Evolutionary conservation across 352 stramenopile species (phyloP).

Genomic region (Pythium phragmiticola): DNA sequence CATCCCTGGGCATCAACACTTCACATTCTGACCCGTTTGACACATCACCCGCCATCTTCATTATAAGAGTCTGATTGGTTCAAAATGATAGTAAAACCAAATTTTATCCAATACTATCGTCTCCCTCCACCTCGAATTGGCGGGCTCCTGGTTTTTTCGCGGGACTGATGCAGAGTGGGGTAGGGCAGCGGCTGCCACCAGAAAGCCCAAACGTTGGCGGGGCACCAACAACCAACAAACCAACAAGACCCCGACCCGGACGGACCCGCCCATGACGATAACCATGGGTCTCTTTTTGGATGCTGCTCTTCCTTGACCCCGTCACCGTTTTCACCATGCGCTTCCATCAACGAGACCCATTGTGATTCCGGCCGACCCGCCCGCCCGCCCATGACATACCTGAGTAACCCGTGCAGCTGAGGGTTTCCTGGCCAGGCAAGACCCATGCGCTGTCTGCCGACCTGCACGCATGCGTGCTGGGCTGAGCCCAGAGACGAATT

Average conservation of each 20-base stretch:
- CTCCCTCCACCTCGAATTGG: conserved; percentile 26
- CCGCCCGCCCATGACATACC: conserved; percentile 1
- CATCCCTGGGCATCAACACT: conserved; percentile 20
- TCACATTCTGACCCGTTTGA: conserved; percentile 9
- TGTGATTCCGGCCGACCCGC: neutral
- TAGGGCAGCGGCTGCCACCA: conserved; percentile 2
- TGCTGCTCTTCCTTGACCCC: neutral
- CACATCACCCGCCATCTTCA: conserved; percentile 25
- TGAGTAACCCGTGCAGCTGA: neutral
- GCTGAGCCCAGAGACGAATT: conserved; percentile 19
- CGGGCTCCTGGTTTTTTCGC: conserved; percentile 22
- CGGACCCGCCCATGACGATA: conserved; percentile 3
- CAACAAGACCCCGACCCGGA: conserved; percentile 2
- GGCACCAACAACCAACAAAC: conserved; percentile 16
- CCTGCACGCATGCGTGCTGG: neutral
- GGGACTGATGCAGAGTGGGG: conserved; percentile 5
- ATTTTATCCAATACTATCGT: conserved; percentile 16
- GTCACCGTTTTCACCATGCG: neutral
- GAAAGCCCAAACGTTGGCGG: neutral
- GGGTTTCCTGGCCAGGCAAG: neutral
- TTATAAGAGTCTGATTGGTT: conserved; percentile 17
- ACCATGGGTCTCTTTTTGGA: neutral
- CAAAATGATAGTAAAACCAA: neutral
- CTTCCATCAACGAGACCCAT: conserved; percentile 10
- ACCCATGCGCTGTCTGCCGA: conserved; percentile 3